Percentiles rank a stretch among this genome's conserved stretches.
Evolutionary conservation across 306 rosid genomes (phyloP).

Genomic region (Cucumis sativus): DNA sequence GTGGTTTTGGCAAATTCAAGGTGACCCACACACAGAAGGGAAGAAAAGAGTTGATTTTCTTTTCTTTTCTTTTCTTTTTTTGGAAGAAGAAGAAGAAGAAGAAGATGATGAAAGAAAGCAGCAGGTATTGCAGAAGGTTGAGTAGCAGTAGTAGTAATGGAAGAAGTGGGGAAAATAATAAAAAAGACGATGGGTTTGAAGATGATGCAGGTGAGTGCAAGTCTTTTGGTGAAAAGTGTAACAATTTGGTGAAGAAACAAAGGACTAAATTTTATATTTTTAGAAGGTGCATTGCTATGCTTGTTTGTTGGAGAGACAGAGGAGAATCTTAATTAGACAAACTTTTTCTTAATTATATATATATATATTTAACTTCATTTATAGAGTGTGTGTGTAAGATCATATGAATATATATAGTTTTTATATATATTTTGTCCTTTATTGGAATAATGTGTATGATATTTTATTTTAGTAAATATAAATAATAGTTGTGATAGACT

Average conservation of each 20-base stretch:
- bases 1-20: background rate
- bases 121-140: background rate
- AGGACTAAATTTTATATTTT: constrained; percentile 10
- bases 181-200: background rate
- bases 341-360: background rate
- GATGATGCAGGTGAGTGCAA: background rate
- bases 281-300: constrained; percentile 16
- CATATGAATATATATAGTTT: too few relatives aligned
- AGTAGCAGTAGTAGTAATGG: background rate
- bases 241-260: constrained; percentile 13
- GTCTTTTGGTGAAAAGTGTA: constrained; percentile 9
- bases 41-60: background rate
- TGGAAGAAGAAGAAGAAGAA: background rate
- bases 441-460: background rate
- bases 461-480: background rate
- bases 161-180: background rate
- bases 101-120: background rate
- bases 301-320: constrained; percentile 7
- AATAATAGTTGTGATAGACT: background rate
- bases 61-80: too few relatives aligned
- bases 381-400: background rate
- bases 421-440: background rate
- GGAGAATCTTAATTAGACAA: background rate
- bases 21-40: background rate
- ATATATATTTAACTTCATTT: background rate